These are phyloP conservation scores for Metrosideros polymorpha DNA, from an alignment of 441 rosid species.

Conservation along the genomic window DNA sequence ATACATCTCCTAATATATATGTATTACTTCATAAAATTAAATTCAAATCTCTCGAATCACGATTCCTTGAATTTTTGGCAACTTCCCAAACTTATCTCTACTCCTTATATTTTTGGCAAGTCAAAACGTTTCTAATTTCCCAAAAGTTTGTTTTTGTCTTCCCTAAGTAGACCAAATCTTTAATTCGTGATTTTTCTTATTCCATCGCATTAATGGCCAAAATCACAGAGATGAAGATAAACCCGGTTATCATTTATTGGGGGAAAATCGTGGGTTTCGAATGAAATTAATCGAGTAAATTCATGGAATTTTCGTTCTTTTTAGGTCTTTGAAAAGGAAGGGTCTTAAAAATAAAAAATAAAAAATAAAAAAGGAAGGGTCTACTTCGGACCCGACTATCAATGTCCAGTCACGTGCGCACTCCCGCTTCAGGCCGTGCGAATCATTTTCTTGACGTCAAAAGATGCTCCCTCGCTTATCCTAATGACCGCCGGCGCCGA, in stretches of 20 bases:
- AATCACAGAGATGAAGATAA: too few relatives aligned
- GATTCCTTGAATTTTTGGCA: too few relatives aligned
- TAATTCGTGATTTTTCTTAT: not conserved
- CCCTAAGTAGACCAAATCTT: accelerated
- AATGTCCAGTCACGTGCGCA: not conserved
- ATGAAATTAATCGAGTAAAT: too few relatives aligned
- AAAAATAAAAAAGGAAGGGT: not conserved
- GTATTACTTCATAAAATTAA: too few relatives aligned
- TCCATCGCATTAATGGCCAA: not conserved
- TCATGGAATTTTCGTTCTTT: too few relatives aligned
- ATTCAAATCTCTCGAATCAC: too few relatives aligned
- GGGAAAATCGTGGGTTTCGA: too few relatives aligned
- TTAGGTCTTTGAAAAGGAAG: not conserved
- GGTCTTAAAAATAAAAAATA: too few relatives aligned
- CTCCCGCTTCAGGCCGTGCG: not conserved
- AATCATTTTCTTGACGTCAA: not conserved
- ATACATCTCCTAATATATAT: too few relatives aligned
- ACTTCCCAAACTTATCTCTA: not conserved
- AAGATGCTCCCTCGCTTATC: not conserved
- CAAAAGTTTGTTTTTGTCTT: accelerated
- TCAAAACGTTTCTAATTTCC: accelerated
- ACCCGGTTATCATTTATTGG: too few relatives aligned
- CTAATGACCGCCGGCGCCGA: not conserved
- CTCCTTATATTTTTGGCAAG: not conserved
- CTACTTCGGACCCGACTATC: not conserved